Base-by-base conservation (phyloP, 345 rosid genomes). In the Lepidium sativum region DNA sequence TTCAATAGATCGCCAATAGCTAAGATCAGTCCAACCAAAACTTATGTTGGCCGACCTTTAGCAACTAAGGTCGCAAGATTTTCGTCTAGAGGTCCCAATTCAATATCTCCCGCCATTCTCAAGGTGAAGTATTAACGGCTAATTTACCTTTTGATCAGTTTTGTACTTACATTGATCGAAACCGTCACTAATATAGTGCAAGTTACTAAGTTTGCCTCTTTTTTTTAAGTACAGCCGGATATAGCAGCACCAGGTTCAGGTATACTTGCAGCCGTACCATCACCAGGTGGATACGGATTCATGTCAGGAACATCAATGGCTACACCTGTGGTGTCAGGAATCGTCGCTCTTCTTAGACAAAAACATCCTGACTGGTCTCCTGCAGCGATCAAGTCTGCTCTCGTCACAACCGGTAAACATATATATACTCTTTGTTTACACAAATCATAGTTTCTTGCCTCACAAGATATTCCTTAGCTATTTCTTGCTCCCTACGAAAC, bases 71-170 rank as follows among this genome's bases (percentile, higher is more conserved):
- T 85, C 15, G 84, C 91, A 35, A 79, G 42, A 57, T 89, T 92
- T 77, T 89, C 98, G 2, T 56, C 95, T 2, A 77, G 96, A 71
- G 98, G 98, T 20, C 97, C 95, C 66, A 80, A 86, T 51, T 53
- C 78, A 33, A 0, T 72, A 57, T 69, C 90, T 48, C 80, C 72
- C 70, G 85, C 85, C 69, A 79, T 92, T 74, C 83, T 92, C 51
- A 92, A 87, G 96, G 77, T 73, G 43, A 64, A 40, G 15, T 64
- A 31, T 45, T n/a, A 32, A 39, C 4, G 8, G 14, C 5, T 13
- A 20, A 15, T 48, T 61, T n/a, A 5, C 3, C 4, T 21, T 10
- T 13, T 53, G 8, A 3, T 44, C 4, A 1, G 7, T 8, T 3
- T 32, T 34, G 20, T 21, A 40, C 29, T n/a, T n/a, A n/a, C n/a